phyloP scores from a whole-genome alignment of 805 yeast species.

The Wickerhamiella azyma region DNA sequence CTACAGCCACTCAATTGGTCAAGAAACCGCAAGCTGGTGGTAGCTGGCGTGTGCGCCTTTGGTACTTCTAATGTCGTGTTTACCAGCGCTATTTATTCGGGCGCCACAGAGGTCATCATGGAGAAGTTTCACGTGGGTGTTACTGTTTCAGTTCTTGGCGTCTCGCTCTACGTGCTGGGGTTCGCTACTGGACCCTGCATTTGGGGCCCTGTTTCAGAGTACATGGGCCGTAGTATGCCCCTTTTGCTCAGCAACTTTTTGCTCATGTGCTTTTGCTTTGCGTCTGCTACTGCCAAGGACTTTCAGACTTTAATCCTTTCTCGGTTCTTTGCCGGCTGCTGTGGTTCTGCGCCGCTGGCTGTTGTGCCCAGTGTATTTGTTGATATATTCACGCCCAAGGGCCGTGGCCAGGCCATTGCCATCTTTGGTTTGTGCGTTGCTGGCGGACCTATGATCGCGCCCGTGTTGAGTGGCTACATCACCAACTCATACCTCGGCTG shows the following conservation, averaged over 20 bases:
- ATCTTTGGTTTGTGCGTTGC: conserved; percentile 62
- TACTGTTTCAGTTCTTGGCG: conserved; percentile 60
- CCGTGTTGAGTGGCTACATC: conserved; percentile 62
- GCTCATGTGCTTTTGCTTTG: conserved; percentile 49
- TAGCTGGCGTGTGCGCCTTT: conserved; percentile 36
- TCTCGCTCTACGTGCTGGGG: conserved; percentile 78
- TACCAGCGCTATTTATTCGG: conserved; percentile 76
- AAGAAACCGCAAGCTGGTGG: conserved; percentile 30
- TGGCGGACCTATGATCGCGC: conserved; percentile 70
- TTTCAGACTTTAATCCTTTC: conserved; percentile 56
- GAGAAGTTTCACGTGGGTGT: conserved; percentile 43
- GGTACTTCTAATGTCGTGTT: conserved; percentile 44
- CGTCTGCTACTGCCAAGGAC: conserved; percentile 65
- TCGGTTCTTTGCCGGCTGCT: conserved; percentile 67
- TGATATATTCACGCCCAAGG: conserved; percentile 52
- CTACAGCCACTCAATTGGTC: conserved; percentile 72
- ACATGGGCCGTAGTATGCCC: conserved; percentile 56
- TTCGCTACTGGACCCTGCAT: conserved; percentile 85
- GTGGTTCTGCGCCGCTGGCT: conserved; percentile 77
- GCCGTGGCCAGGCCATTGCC: conserved; percentile 65
- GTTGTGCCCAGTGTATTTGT: conserved; percentile 81
- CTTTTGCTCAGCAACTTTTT: conserved; percentile 44
- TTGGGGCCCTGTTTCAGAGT: conserved; percentile 82
- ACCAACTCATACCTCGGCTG: conserved; percentile 52
- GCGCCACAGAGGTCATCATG: conserved; percentile 17